phyloP scores from a whole-genome alignment of 495 filamentous ascomycete species.

The Entonaema liquescens region DNA sequence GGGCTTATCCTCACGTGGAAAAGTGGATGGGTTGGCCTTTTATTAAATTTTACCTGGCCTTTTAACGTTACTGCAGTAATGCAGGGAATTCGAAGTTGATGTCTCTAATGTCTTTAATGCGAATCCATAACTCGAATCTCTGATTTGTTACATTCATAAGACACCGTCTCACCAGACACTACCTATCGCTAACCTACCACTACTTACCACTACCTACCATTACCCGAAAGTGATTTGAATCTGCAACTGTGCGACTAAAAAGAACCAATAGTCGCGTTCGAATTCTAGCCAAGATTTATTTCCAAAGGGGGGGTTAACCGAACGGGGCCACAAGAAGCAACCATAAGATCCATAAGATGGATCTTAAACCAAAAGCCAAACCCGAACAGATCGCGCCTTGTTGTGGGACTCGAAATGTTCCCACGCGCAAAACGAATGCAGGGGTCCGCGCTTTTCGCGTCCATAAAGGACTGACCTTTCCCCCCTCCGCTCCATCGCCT shows the following conservation, averaged over 20 bases:
- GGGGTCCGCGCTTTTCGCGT: conserved; percentile 44
- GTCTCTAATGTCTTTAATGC: conserved; percentile 38
- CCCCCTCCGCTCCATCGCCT: conserved; percentile 29
- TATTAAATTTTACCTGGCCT: too few relatives aligned
- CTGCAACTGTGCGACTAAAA: conserved; percentile 18
- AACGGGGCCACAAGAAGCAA: conserved; percentile 1
- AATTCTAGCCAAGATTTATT: conserved; percentile 25
- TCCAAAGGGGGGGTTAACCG: conserved; percentile 18
- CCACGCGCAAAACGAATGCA: conserved; percentile 36
- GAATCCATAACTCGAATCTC: conserved; percentile 15
- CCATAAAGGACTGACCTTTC: conserved; percentile 34
- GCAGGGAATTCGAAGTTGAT: conserved; percentile 30
- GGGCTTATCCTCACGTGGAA: too few relatives aligned
- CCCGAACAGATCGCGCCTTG: conserved; percentile 16
- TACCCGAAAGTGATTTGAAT: conserved; percentile 16
- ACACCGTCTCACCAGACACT: conserved; percentile 34
- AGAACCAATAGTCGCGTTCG: conserved; percentile 35
- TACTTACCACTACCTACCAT: neutral
- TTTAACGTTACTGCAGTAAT: too few relatives aligned
- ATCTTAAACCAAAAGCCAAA: neutral
- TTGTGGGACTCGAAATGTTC: conserved; percentile 38
- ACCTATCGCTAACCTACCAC: neutral
- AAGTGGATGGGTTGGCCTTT: too few relatives aligned
- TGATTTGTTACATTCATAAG: conserved; percentile 32
- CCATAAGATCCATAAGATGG: too few relatives aligned